Evolutionary conservation across 768 basidiomycete genomes (phyloP).

Genomic region (Coprinopsis marcescibilis): DNA sequence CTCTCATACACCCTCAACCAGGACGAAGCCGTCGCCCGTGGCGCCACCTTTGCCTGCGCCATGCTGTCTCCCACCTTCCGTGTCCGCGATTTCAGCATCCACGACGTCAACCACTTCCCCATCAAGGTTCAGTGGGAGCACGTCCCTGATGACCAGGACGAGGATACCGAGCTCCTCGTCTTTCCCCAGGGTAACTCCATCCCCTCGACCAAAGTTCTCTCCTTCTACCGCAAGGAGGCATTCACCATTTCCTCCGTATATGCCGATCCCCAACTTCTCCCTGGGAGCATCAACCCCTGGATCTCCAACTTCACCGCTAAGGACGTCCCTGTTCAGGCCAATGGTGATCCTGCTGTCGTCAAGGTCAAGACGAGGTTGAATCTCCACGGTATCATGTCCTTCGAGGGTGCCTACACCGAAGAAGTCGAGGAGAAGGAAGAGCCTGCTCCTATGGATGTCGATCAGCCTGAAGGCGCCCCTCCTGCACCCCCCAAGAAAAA

Average conservation of each 20-base stretch:
- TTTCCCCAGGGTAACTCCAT: constrained; percentile 82
- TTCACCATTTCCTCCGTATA: constrained; percentile 90
- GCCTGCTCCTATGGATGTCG: constrained; percentile 61
- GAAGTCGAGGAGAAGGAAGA: constrained; percentile 78
- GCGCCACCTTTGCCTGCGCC: constrained; percentile 95
- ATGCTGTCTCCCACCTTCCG: constrained; percentile 98
- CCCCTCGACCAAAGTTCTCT: constrained; percentile 93
- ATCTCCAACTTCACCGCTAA: constrained; percentile 79
- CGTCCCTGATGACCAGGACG: constrained; percentile 68
- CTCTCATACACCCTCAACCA: constrained; percentile 94
- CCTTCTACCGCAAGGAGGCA: constrained; percentile 83
- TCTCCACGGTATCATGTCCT: constrained; percentile 78
- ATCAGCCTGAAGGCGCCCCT: constrained; percentile 32
- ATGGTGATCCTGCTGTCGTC: constrained; percentile 72
- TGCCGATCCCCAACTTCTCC: constrained; percentile 64
- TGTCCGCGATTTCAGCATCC: constrained; percentile 88
- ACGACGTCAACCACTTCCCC: constrained; percentile 82
- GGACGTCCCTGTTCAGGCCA: constrained; percentile 61
- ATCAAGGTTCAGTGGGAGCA: constrained; percentile 88
- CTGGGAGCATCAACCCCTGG: constrained; percentile 81
- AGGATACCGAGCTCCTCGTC: constrained; percentile 88
- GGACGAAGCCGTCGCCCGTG: constrained; percentile 95
- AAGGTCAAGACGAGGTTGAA: constrained; percentile 91
- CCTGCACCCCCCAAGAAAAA: constrained; percentile 70
- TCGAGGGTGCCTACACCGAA: constrained; percentile 83